These are phyloP conservation scores for Chlorophyllum brunneum DNA, from an alignment of 768 basidiomycete genomes.

Conservation along the genomic window DNA sequence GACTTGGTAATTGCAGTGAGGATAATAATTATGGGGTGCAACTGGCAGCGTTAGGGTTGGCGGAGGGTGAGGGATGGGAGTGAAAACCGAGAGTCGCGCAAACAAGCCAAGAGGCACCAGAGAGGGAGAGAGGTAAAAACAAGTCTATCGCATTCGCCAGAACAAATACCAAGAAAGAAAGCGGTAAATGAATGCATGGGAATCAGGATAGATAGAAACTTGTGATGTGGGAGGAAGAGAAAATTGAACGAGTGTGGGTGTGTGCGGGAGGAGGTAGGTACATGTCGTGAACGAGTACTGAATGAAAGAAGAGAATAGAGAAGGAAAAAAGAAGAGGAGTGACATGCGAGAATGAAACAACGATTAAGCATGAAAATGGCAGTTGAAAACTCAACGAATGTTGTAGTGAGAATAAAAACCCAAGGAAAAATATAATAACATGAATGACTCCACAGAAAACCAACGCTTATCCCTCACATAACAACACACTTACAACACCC, in stretches of 20 bases:
- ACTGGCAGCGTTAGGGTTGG: too few species aligned
- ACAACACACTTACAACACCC: constrained; percentile 83
- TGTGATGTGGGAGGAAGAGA: not conserved
- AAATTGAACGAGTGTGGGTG: not conserved
- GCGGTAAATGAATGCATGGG: not conserved
- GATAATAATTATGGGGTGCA: too few species aligned
- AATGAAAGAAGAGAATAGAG: not conserved
- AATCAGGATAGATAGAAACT: not conserved
- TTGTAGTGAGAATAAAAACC: not conserved
- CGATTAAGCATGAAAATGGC: not conserved
- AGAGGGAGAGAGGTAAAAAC: too few species aligned
- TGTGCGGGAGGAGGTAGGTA: not conserved
- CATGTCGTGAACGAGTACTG: not conserved
- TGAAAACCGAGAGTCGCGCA: too few species aligned
- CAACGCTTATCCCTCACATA: constrained; percentile 53
- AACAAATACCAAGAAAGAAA: too few species aligned
- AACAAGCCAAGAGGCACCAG: too few species aligned
- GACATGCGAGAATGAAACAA: not conserved
- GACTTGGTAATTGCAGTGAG: too few species aligned
- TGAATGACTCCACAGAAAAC: not conserved
- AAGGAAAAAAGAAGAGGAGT: not conserved
- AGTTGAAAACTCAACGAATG: not conserved
- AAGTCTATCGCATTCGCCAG: too few species aligned
- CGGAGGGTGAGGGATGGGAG: too few species aligned
- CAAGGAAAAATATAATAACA: not conserved